Percentiles rank a stretch among this genome's conserved stretches.
Conservation (phyloP, 1,284 basidiomycete genomes). For the Leccinum cinnamomeum region DNA sequence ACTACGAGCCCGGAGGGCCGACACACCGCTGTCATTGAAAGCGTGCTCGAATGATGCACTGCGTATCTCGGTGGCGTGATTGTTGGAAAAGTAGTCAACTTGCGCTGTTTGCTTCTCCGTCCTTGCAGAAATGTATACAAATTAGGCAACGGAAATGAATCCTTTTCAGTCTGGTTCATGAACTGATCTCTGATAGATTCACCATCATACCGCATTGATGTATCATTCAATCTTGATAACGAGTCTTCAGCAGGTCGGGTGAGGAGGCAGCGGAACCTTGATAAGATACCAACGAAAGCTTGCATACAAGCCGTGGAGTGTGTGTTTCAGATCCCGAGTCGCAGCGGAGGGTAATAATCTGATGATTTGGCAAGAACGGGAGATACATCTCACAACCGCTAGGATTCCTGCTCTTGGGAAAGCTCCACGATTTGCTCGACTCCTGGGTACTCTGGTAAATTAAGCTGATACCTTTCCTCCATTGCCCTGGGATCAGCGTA, state of each 20-base stretch:
- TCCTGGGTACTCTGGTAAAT: constrained; percentile 76
- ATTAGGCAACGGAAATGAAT: background rate
- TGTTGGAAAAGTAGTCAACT: background rate
- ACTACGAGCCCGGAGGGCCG: background rate
- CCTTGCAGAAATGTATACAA: background rate
- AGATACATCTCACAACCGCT: constrained; percentile 10
- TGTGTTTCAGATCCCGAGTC: background rate
- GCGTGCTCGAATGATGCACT: background rate
- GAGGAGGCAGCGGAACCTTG: background rate
- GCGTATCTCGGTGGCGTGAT: background rate
- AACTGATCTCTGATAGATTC: background rate
- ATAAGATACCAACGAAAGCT: background rate
- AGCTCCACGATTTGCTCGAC: constrained; percentile 82
- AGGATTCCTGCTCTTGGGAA: constrained; percentile 19
- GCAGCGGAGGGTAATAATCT: background rate
- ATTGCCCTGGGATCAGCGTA: constrained; percentile 41
- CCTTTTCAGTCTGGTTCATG: background rate
- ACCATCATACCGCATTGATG: background rate
- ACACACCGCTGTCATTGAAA: background rate
- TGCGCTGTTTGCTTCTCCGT: background rate
- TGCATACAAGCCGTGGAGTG: background rate
- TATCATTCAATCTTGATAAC: background rate
- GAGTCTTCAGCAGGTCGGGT: background rate
- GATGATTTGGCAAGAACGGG: background rate
- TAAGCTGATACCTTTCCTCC: constrained; percentile 72